These are phyloP conservation scores for Truncatella angustata DNA, from an alignment of 2,329 filamentous ascomycete species.

Conservation along the genomic window DNA sequence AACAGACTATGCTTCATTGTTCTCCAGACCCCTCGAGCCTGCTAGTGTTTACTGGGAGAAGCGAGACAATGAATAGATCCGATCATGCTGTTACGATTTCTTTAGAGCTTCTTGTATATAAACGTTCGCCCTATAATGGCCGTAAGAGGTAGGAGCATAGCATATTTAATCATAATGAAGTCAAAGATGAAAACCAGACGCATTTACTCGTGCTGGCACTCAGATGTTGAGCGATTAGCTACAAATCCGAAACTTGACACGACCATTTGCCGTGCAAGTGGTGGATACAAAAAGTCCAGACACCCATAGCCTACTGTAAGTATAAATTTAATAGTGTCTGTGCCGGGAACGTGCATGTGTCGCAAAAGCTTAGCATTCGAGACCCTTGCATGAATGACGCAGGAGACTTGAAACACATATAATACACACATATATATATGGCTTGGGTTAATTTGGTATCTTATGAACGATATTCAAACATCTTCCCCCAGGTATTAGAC, in stretches of 20 bases:
- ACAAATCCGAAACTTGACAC: too few relatives aligned
- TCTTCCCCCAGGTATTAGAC: too few relatives aligned
- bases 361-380: slow-evolving; percentile 3
- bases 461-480: too few relatives aligned
- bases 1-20: slow-evolving; percentile 69
- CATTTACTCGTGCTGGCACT: too few relatives aligned
- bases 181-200: too few relatives aligned
- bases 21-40: slow-evolving; percentile 70
- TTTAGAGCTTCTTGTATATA: slow-evolving; percentile 11
- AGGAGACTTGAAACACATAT: slow-evolving; percentile 3
- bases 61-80: slow-evolving; percentile 38
- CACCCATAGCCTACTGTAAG: too few relatives aligned
- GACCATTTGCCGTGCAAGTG: too few relatives aligned
- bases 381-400: slow-evolving; percentile 5
- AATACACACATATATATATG: too few relatives aligned
- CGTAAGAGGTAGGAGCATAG: neutral
- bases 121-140: slow-evolving; percentile 5
- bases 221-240: too few relatives aligned
- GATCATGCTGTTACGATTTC: slow-evolving; percentile 8
- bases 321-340: neutral
- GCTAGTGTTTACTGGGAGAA: slow-evolving; percentile 75
- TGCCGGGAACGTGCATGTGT: neutral
- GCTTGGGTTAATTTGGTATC: too few relatives aligned
- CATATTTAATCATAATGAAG: slow-evolving; percentile 11
- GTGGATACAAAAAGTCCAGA: too few relatives aligned